Conservation (phyloP, 2,329 filamentous ascomycete genomes). For the Daldinia eschscholtzii region DNA sequence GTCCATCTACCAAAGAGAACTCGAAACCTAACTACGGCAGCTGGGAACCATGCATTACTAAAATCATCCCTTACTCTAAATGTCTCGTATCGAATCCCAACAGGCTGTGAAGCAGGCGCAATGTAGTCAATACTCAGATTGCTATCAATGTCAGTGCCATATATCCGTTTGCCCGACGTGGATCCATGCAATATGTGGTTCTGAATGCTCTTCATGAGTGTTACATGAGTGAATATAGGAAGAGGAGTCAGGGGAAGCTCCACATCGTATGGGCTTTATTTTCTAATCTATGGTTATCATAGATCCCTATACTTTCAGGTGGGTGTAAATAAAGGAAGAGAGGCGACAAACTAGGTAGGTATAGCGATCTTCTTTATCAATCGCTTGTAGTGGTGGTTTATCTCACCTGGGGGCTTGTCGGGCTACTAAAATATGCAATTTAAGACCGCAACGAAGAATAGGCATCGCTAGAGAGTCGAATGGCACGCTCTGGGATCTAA, state of each 20-base stretch:
- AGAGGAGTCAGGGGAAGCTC: background rate
- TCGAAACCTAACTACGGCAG: too few relatives aligned
- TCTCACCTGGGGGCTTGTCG: background rate
- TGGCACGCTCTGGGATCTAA: background rate
- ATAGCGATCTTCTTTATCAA: background rate
- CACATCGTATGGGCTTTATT: background rate
- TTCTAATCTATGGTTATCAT: background rate
- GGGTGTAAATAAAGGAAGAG: background rate
- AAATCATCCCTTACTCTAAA: too few relatives aligned
- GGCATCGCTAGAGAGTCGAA: background rate
- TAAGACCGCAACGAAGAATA: background rate
- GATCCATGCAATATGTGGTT: constrained; percentile 10
- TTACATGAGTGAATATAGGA: background rate
- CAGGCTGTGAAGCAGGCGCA: background rate
- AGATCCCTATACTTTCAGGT: background rate
- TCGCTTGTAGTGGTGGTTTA: background rate
- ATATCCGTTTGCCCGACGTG: background rate
- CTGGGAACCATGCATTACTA: too few relatives aligned
- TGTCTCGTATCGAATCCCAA: too few relatives aligned
- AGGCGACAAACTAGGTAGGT: background rate
- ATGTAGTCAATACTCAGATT: background rate
- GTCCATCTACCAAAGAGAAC: too few relatives aligned
- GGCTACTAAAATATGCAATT: background rate
- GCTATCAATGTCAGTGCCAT: background rate
- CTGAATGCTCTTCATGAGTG: background rate